Evolutionary conservation across 2,329 filamentous ascomycete species (phyloP).

Genomic region (Pleoardoris graminearum): DNA sequence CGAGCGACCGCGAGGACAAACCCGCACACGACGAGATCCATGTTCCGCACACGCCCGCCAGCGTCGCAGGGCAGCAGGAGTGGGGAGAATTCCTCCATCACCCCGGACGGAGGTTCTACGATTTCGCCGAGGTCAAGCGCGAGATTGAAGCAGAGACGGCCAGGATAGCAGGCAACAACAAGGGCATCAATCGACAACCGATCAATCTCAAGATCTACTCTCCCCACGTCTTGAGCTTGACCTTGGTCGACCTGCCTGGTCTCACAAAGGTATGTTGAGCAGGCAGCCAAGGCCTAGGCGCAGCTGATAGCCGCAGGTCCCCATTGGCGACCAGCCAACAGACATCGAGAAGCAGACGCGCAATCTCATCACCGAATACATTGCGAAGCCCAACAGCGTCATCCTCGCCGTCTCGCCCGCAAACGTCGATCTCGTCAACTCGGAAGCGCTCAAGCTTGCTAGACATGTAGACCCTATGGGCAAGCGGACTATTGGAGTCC

Average conservation of each 20-base stretch:
- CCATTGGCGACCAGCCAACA: constrained; percentile 94
- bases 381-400: constrained; percentile 98
- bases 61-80: constrained; percentile 66
- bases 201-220: constrained; percentile 99
- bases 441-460: constrained; percentile 93
- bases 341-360: constrained; percentile 99
- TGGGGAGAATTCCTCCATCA: constrained; percentile 99
- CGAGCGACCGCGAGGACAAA: constrained; percentile 70
- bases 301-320: constrained; percentile 63
- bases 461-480: constrained; percentile 96
- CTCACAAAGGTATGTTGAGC: constrained; percentile 75
- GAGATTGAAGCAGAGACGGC: constrained; percentile 98
- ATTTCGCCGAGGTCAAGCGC: constrained; percentile 90
- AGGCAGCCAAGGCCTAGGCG: constrained; percentile 9
- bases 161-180: constrained; percentile 93
- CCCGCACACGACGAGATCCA: constrained; percentile 66
- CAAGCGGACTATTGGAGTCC: constrained; percentile 90
- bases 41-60: constrained; percentile 76
- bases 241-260: constrained; percentile 91
- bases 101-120: constrained; percentile 82
- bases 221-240: constrained; percentile 93
- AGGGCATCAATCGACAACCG: constrained; percentile 95
- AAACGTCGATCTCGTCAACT: constrained; percentile 98
- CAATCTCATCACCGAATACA: constrained; percentile 96
- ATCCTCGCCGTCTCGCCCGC: constrained; percentile 94